These are phyloP conservation scores for Ramaria sp. DNA, from an alignment of 768 basidiomycete species.

Conservation along the genomic window DNA sequence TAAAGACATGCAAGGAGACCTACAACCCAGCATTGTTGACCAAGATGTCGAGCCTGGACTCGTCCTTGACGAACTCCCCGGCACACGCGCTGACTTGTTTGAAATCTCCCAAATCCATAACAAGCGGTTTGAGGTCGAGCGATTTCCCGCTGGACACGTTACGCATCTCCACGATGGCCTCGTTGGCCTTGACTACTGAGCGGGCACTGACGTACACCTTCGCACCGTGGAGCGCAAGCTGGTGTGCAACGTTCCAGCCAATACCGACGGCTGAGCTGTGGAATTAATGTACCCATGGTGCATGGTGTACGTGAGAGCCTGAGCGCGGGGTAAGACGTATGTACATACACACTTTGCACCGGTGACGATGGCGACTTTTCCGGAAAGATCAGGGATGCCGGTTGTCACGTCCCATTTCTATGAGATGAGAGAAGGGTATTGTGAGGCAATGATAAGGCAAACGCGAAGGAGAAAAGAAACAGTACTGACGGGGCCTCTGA, in stretches of 20 bases:
- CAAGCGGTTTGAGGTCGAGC: conserved; percentile 35
- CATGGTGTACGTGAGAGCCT: conserved; percentile 26
- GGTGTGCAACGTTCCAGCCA: conserved; percentile 6
- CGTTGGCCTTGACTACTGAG: conserved; percentile 32
- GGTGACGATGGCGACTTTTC: conserved; percentile 46
- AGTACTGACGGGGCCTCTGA: too few relatives aligned
- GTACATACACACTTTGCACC: conserved; percentile 40
- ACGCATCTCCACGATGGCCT: conserved; percentile 34
- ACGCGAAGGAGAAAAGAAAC: too few relatives aligned
- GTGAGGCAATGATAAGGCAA: too few relatives aligned
- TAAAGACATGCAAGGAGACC: conserved; percentile 8
- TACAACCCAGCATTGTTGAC: conserved; percentile 51
- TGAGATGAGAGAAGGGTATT: too few relatives aligned
- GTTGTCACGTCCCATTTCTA: too few relatives aligned
- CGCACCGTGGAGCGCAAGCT: conserved; percentile 10
- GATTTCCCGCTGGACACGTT: conserved; percentile 31
- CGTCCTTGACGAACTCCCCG: conserved; percentile 36
- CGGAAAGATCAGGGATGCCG: conserved; percentile 35
- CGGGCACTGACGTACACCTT: conserved; percentile 45
- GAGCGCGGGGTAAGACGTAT: neutral
- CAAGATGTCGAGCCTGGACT: conserved; percentile 47
- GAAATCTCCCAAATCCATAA: conserved; percentile 42
- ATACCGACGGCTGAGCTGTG: neutral
- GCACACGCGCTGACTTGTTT: conserved; percentile 37
- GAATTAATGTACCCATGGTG: conserved; percentile 35